Conservation (phyloP, 805 yeast species). For the Nakazawaea holstii region DNA sequence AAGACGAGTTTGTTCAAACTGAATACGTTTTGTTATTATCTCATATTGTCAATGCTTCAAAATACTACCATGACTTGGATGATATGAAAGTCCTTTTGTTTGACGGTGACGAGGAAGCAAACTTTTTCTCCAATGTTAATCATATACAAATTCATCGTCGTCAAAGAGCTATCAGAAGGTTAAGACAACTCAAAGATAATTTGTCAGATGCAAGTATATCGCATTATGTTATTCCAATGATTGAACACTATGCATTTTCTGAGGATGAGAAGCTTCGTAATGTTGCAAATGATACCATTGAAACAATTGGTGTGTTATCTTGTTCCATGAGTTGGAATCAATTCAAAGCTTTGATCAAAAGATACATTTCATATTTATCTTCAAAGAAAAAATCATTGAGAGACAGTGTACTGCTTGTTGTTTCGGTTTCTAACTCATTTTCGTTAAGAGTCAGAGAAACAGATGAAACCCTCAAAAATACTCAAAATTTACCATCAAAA, state of each 20-base stretch:
- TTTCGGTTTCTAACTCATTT: slow-evolving; percentile 41
- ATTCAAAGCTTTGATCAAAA: slow-evolving; percentile 64
- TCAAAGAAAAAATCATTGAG: slow-evolving; percentile 41
- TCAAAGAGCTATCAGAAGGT: slow-evolving; percentile 71
- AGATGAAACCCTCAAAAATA: background rate
- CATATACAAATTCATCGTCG: slow-evolving; percentile 87
- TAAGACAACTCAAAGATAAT: slow-evolving; percentile 41
- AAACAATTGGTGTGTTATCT: slow-evolving; percentile 54
- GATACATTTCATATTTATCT: slow-evolving; percentile 51
- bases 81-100: slow-evolving; percentile 63
- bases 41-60: slow-evolving; percentile 48
- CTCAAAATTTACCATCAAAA: slow-evolving; percentile 27
- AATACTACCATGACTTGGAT: slow-evolving; percentile 42
- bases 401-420: slow-evolving; percentile 49
- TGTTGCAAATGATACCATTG: slow-evolving; percentile 60
- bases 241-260: slow-evolving; percentile 71
- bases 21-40: slow-evolving; percentile 67
- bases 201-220: slow-evolving; percentile 58
- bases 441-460: slow-evolving; percentile 4
- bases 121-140: slow-evolving; percentile 59
- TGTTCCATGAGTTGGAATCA: slow-evolving; percentile 70
- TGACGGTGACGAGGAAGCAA: slow-evolving; percentile 75
- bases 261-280: slow-evolving; percentile 54
- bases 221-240: slow-evolving; percentile 77
- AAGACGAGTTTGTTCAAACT: slow-evolving; percentile 55